Percentiles rank a stretch among this genome's conserved stretches.
Evolutionary conservation across 2,329 filamentous ascomycete species (phyloP).

Genomic region (Fonsecaea multimorphosa): DNA sequence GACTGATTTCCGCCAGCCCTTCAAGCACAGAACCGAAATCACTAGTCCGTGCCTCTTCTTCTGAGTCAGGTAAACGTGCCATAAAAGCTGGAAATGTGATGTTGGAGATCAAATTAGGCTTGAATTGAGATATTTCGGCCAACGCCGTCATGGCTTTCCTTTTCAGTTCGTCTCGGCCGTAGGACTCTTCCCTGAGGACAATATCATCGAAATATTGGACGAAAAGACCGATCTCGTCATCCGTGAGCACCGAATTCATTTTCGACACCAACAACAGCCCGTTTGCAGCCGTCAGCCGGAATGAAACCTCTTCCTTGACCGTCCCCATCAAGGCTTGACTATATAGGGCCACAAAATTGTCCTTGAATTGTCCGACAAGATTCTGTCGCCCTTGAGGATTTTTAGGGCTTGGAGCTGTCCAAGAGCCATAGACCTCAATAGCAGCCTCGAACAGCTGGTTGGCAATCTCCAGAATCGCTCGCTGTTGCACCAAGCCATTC

Average conservation of each 20-base stretch:
- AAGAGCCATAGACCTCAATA: conserved; percentile 62
- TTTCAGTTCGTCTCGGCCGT: conserved; percentile 63
- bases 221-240: conserved; percentile 59
- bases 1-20: conserved; percentile 68
- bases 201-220: conserved; percentile 66
- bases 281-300: conserved; percentile 56
- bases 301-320: conserved; percentile 58
- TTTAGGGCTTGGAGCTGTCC: conserved; percentile 53
- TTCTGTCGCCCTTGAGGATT: conserved; percentile 47
- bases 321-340: conserved; percentile 61
- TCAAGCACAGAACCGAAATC: conserved; percentile 65
- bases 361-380: conserved; percentile 55
- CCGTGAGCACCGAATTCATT: conserved; percentile 55
- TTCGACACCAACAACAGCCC: conserved; percentile 56
- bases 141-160: conserved; percentile 64
- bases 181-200: conserved; percentile 64
- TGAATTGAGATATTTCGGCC: conserved; percentile 66
- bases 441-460: conserved; percentile 65
- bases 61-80: conserved; percentile 65
- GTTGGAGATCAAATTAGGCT: conserved; percentile 66
- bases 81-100: conserved; percentile 71
- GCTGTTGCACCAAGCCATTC: conserved; percentile 66
- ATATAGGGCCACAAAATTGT: conserved; percentile 61
- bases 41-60: conserved; percentile 50
- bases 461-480: conserved; percentile 67